A percentile compares a stretch with the other conserved stretches of the same genome.
phyloP scores from a whole-genome alignment of 2,329 filamentous ascomycete genomes.

The Myriosclerotinia curreyana region DNA sequence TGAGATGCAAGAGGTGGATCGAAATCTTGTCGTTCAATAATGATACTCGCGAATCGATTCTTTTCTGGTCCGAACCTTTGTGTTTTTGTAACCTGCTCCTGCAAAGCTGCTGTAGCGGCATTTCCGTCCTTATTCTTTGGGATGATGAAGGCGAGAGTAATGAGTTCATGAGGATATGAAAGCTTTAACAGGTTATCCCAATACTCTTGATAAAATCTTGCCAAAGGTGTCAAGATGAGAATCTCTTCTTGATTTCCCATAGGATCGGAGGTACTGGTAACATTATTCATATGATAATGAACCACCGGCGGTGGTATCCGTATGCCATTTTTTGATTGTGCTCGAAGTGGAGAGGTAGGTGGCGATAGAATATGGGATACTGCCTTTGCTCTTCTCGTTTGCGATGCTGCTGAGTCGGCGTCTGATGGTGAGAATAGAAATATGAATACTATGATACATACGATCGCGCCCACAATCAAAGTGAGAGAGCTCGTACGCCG shows the following conservation, averaged over 20 bases:
- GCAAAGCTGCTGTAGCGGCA: slow-evolving; percentile 74
- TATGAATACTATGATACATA: slow-evolving; percentile 70
- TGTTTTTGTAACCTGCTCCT: slow-evolving; percentile 80
- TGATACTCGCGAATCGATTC: slow-evolving; percentile 85
- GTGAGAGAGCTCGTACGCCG: slow-evolving; percentile 78
- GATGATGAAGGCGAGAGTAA: slow-evolving; percentile 93
- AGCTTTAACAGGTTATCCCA: slow-evolving; percentile 90
- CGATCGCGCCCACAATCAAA: slow-evolving; percentile 65
- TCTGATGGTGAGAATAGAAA: slow-evolving; percentile 56
- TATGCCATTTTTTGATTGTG: slow-evolving; percentile 52
- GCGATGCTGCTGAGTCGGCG: slow-evolving; percentile 47
- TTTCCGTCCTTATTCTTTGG: slow-evolving; percentile 93
- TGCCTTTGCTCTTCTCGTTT: slow-evolving; percentile 51
- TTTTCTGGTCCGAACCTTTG: slow-evolving; percentile 74
- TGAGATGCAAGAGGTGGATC: slow-evolving; percentile 78
- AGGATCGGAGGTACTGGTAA: slow-evolving; percentile 77
- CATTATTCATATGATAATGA: slow-evolving; percentile 92
- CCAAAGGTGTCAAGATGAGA: slow-evolving; percentile 88
- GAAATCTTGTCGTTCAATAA: slow-evolving; percentile 93
- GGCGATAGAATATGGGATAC: slow-evolving; percentile 70
- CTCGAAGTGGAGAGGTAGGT: slow-evolving; percentile 71
- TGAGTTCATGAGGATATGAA: slow-evolving; percentile 87
- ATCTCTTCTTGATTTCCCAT: slow-evolving; percentile 78
- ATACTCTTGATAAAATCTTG: slow-evolving; percentile 89
- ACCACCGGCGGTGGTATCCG: slow-evolving; percentile 75